Base-by-base conservation (phyloP, 805 yeast genomes). In the Candida coquimbonensis region DNA sequence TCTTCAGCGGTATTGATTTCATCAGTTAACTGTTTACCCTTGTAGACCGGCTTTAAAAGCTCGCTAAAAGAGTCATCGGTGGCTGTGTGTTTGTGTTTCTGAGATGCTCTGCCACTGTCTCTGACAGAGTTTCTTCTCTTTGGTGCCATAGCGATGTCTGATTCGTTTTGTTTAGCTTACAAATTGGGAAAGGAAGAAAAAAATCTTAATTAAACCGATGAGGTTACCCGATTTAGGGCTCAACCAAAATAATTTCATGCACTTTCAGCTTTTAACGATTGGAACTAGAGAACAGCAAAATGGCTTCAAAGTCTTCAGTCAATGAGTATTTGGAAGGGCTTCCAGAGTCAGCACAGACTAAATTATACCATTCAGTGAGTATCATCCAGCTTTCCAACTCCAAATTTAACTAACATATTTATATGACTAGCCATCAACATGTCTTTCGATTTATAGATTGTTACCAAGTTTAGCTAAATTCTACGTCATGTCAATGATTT, bases 1-100 rank as follows among this genome's bases (percentile, higher is more conserved):
- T 93, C 99, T 56, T 87, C 87, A 11, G 95, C 93, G 0, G 96
- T 88, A 55, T 80, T 80, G 60, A 93, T 83, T 52, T 86, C 86
- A 67, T 93, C 99, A 2, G 95, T 79, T 49, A 93, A 65, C 44
- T 75, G 73, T 64, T 88, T 91, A 14, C 99, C 99, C 60, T 81
- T 83, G 66, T 87, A 93, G 16, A 76, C 74, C 11, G 95, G 91
- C 59, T 87, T 74, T 46, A 93, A 67, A 32, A 91, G 73, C 41
- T 87, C 93, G 58, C 77, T 79, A 63, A 89, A 87, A 5, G 83
- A 69, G 43, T 80, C 87, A 55, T 80, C 86, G 9, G 65, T 55
- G 17, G 57, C 66, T 7, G 46, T 40, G 35, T 51, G 47, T 16
- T 47, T 52, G 25, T 55, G 56, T 34, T 49, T 47, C 9, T 21